phyloP scores from a whole-genome alignment of 345 rosid genomes.

The Moricandia moricandioides region DNA sequence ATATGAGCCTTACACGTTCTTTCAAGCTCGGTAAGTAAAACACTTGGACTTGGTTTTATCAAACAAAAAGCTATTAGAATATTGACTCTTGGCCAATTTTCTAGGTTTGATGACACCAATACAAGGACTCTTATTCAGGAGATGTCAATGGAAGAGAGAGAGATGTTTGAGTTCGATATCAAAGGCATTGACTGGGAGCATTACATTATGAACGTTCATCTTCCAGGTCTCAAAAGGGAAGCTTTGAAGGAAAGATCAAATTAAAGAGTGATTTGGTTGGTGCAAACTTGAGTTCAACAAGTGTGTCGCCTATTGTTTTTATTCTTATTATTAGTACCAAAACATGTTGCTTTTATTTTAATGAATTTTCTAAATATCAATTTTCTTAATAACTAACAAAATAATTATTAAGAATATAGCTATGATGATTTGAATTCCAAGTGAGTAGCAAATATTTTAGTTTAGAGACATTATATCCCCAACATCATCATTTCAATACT shows the following conservation, averaged over 20 bases:
- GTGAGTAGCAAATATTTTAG: neutral
- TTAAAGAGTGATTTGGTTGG: neutral
- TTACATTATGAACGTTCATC: slow-evolving; percentile 40
- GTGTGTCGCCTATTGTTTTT: too few relatives aligned
- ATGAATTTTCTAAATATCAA: neutral
- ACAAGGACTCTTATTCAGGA: slow-evolving; percentile 28
- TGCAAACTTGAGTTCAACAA: neutral
- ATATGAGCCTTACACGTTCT: slow-evolving; percentile 24
- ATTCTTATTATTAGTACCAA: neutral
- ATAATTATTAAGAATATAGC: too few relatives aligned
- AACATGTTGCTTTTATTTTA: neutral
- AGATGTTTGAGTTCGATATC: slow-evolving; percentile 30
- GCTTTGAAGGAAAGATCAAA: neutral
- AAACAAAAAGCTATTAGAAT: neutral
- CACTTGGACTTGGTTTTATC: neutral
- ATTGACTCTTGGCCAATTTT: neutral
- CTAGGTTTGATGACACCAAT: slow-evolving; percentile 42
- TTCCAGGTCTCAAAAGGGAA: slow-evolving; percentile 31
- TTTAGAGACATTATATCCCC: neutral
- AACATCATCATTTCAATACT: too few relatives aligned
- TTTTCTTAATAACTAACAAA: neutral
- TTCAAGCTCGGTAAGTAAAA: slow-evolving; percentile 12
- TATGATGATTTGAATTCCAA: neutral
- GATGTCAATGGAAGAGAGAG: slow-evolving; percentile 38
- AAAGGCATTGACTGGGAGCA: slow-evolving; percentile 40